Evolutionary conservation across 345 rosid genomes (phyloP).

Genomic region (Toxicodendron radicans): DNA sequence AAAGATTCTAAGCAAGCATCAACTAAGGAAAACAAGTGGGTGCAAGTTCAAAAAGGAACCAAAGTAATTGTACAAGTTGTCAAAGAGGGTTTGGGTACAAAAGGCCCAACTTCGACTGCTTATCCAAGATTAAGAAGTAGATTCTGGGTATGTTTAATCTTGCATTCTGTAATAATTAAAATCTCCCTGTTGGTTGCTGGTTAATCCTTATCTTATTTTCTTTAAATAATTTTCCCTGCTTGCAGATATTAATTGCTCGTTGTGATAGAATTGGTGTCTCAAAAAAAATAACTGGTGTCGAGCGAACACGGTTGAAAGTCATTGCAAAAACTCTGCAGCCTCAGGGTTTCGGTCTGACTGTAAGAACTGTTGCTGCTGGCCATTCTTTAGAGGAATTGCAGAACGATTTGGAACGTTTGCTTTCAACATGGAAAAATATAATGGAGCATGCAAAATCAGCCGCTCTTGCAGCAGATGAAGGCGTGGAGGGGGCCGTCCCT

Average conservation of each 20-base stretch:
- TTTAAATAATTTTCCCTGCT: conserved; percentile 25
- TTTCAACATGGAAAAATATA: conserved; percentile 84
- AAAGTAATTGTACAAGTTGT: conserved; percentile 94
- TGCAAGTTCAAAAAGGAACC: conserved; percentile 80
- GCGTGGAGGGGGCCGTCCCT: conserved; percentile 90
- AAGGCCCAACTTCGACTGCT: conserved; percentile 88
- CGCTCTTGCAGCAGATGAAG: conserved; percentile 96
- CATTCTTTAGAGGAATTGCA: conserved; percentile 84
- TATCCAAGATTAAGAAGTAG: conserved; percentile 91
- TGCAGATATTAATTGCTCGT: conserved; percentile 66
- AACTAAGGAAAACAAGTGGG: conserved; percentile 60
- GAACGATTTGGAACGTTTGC: conserved; percentile 84
- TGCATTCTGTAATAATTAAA: neutral
- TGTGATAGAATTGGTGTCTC: conserved; percentile 79
- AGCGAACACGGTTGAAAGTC: conserved; percentile 83
- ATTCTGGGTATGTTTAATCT: conserved; percentile 74
- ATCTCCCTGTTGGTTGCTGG: neutral
- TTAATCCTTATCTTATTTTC: neutral
- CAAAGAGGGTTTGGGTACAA: conserved; percentile 95
- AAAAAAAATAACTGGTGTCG: conserved; percentile 71
- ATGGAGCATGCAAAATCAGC: conserved; percentile 86
- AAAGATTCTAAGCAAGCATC: conserved; percentile 32
- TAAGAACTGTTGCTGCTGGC: conserved; percentile 93
- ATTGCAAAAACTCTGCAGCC: conserved; percentile 95
- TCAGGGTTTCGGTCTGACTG: conserved; percentile 83